These are phyloP conservation scores for Rhamnella rubrinervis DNA, from an alignment of 331 rosid genomes.

Conservation along the genomic window DNA sequence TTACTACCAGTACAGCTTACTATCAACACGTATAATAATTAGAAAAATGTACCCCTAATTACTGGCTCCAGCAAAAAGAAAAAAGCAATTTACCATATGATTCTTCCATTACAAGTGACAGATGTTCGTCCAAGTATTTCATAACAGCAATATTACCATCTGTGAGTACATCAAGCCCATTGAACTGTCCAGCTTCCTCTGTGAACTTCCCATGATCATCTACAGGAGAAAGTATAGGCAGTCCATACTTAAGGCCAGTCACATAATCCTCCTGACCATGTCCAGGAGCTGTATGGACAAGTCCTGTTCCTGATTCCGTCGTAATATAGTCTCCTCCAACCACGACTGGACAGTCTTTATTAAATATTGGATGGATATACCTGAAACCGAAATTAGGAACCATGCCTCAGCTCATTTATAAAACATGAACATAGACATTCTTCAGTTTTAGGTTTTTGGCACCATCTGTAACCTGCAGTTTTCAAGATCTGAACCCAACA, in stretches of 20 bases:
- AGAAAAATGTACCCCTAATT: slow-evolving; percentile 12
- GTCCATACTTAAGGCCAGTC: slow-evolving; percentile 91
- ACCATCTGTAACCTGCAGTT: slow-evolving; percentile 65
- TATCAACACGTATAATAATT: neutral
- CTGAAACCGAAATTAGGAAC: slow-evolving; percentile 42
- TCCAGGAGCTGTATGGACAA: slow-evolving; percentile 99
- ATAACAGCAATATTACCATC: slow-evolving; percentile 86
- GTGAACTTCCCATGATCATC: slow-evolving; percentile 89
- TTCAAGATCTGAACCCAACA: slow-evolving; percentile 83
- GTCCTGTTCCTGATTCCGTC: slow-evolving; percentile 93
- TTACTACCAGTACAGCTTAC: slow-evolving; percentile 1
- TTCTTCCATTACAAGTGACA: slow-evolving; percentile 86
- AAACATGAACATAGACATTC: slow-evolving; percentile 8
- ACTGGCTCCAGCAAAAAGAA: neutral
- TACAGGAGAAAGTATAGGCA: slow-evolving; percentile 83
- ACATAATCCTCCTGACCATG: slow-evolving; percentile 98
- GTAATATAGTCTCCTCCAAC: slow-evolving; percentile 96
- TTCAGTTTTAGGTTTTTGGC: slow-evolving; percentile 11
- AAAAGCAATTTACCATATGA: slow-evolving; percentile 58
- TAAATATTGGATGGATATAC: slow-evolving; percentile 74
- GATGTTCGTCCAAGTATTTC: slow-evolving; percentile 74
- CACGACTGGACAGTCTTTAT: slow-evolving; percentile 76
- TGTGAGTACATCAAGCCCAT: slow-evolving; percentile 92
- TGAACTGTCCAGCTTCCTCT: slow-evolving; percentile 88
- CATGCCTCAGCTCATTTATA: neutral